Conservation (phyloP, 192 early-diverging fungal genomes). For the Geranomyces variabilis region DNA sequence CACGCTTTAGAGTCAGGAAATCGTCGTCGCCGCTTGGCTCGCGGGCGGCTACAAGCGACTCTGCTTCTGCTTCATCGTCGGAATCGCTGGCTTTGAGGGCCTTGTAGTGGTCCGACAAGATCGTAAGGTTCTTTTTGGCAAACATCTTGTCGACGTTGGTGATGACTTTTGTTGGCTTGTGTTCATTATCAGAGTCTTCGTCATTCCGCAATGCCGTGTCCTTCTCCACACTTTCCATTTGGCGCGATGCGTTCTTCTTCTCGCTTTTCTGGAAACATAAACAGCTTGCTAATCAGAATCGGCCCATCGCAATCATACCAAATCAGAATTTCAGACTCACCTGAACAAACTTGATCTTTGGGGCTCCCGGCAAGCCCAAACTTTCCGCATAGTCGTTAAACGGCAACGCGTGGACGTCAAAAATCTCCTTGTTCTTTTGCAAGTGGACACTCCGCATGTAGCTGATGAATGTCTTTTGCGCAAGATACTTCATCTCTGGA, state of each 20-base stretch:
- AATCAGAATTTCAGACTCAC: too few relatives aligned
- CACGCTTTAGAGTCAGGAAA: constrained; percentile 82
- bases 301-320: background rate
- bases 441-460: constrained; percentile 93
- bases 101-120: constrained; percentile 90
- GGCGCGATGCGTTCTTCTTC: constrained; percentile 74
- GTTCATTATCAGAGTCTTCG: constrained; percentile 14
- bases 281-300: background rate
- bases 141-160: constrained; percentile 95
- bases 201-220: background rate
- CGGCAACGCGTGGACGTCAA: constrained; percentile 85
- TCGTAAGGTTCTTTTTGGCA: constrained; percentile 84
- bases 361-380: constrained; percentile 92
- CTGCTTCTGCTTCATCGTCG: background rate
- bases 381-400: constrained; percentile 85
- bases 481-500: constrained; percentile 95
- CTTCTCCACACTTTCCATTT: constrained; percentile 26
- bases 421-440: constrained; percentile 88
- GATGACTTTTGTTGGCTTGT: constrained; percentile 49
- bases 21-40: constrained; percentile 51
- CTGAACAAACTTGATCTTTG: constrained; percentile 90
- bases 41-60: constrained; percentile 24
- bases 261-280: constrained; percentile 23
- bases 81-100: constrained; percentile 70
- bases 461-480: constrained; percentile 93